These are phyloP conservation scores for Colletotrichum sp. DNA, from an alignment of 2,329 filamentous ascomycete genomes.

Conservation along the genomic window DNA sequence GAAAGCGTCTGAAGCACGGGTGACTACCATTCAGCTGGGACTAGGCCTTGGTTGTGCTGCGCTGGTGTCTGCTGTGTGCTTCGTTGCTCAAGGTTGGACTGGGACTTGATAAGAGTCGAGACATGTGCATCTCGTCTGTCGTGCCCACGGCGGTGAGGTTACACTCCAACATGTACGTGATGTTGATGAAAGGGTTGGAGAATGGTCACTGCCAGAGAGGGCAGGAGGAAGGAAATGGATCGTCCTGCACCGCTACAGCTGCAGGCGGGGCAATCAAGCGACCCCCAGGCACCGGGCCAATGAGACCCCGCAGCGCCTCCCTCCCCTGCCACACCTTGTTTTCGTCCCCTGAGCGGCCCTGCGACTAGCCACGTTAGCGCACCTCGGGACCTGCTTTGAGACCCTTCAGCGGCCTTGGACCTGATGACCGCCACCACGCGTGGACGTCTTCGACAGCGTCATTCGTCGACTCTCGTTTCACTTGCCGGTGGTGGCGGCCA, in stretches of 20 bases:
- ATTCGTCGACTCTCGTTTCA: constrained; percentile 17
- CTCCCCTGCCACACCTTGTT: neutral
- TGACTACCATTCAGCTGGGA: neutral
- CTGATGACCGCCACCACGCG: constrained; percentile 9
- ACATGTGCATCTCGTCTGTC: neutral
- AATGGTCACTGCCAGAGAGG: neutral
- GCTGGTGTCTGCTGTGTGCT: neutral
- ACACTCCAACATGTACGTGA: neutral
- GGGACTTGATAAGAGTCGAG: neutral
- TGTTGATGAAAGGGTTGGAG: neutral
- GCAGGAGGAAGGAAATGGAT: neutral
- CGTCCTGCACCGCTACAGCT: neutral
- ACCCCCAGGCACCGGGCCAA: neutral
- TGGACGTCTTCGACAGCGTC: neutral
- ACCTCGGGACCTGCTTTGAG: neutral
- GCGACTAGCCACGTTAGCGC: neutral
- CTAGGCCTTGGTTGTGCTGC: neutral
- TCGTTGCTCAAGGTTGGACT: neutral
- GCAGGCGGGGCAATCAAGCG: neutral
- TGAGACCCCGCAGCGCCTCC: neutral
- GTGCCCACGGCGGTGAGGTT: neutral
- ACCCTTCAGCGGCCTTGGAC: neutral
- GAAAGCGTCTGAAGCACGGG: neutral
- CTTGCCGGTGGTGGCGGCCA: neutral
- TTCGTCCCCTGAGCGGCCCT: neutral